Evolutionary conservation across 78 protist genomes (phyloP), one percentile per base, ranked within the genome.

Genomic region (Dictyostelium intermedium): DNA sequence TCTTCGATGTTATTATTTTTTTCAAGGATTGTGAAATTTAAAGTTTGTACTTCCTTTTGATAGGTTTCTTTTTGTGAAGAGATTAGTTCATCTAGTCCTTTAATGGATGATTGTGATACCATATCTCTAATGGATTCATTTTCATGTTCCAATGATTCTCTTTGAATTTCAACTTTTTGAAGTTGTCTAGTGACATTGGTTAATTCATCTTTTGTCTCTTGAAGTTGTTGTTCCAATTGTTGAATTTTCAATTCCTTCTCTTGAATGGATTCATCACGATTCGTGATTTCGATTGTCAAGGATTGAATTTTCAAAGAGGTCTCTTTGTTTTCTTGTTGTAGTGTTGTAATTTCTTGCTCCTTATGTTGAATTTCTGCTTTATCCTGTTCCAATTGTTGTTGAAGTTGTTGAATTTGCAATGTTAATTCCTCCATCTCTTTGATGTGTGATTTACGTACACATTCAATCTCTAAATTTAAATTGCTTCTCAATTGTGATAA

Each of bases 381-480:
- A 10, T 43, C 35, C 14, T 18, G 16, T 30, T 84, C 50, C 35
- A 25, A 18, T 23, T 63, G n/a, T 37, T 39, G 53, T n/a, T 66
- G 41, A 35, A 34, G 79, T n/a, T 14, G 20, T 60, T 60, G 69
- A 20, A 89, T 23, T 81, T 89, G 77, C 2, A 39, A 37, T 7
- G 94, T 89, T 5, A 89, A 37, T 23, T 81, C 94, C 35, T 78
- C 94, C 94, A 89, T 89, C 53, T 89, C 94, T 34, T 89, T 89
- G 10, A 89, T 25, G 50, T 89, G 94, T 9, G 94, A 89, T 34
- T 70, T 78, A 18, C 94, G 34, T 16, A 89, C 94, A 70, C 94
- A 53, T 34, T 89, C 94, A 47, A 89, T 89, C 27, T 89, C 94
- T 56, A 89, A 66, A 14, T 43, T 69, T 23, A 89, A 32, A 43